Evolutionary conservation across 768 basidiomycete species (phyloP).

Genomic region (Pisolithus tinctorius): DNA sequence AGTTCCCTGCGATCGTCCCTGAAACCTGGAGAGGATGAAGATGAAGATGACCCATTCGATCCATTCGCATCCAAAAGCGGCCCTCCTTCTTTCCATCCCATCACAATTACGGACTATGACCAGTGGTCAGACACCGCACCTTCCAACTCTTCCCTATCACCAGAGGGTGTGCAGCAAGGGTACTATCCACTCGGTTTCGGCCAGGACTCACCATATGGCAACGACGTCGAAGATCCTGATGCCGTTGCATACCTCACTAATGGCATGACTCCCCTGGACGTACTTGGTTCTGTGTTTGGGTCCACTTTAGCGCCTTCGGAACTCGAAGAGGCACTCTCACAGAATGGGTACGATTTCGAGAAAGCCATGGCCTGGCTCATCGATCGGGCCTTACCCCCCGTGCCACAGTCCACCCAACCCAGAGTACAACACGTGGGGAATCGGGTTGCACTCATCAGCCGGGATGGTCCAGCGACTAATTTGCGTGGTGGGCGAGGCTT

Average conservation of each 20-base stretch:
- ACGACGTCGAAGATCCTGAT: constrained; percentile 39
- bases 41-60: constrained; percentile 84
- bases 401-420: constrained; percentile 31
- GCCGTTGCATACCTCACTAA: constrained; percentile 62
- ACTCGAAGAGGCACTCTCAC: constrained; percentile 85
- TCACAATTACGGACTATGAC: constrained; percentile 59
- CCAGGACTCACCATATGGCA: constrained; percentile 27
- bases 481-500: constrained; percentile 39
- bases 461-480: constrained; percentile 37
- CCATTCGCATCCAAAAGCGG: constrained; percentile 47
- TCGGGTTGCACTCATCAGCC: constrained; percentile 59
- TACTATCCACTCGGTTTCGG: constrained; percentile 24
- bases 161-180: constrained; percentile 36
- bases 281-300: constrained; percentile 90
- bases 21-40: constrained; percentile 52
- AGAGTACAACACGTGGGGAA: constrained; percentile 59
- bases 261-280: constrained; percentile 97
- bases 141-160: constrained; percentile 44
- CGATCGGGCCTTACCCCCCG: constrained; percentile 54
- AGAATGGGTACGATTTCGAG: constrained; percentile 93
- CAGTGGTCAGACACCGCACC: constrained; percentile 49
- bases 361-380: constrained; percentile 92
- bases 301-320: constrained; percentile 85
- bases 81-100: constrained; percentile 56
- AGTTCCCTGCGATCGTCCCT: constrained; percentile 65